Evolutionary conservation across 2,329 filamentous ascomycete genomes (phyloP).

Genomic region (Cytospora leucostoma): DNA sequence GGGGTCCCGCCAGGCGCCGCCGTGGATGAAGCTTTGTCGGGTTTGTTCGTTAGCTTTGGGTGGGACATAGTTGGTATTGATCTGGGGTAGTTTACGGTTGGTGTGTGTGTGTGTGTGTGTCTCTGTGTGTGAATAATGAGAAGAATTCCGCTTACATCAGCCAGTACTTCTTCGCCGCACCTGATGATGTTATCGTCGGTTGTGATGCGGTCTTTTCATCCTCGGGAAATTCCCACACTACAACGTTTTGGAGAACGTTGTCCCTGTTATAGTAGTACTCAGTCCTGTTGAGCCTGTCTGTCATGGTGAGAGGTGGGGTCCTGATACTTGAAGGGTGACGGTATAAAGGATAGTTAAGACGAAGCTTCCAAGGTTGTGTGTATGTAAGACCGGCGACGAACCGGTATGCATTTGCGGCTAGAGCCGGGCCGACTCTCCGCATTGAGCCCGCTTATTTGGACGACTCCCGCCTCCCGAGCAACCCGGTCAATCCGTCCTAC

Average conservation of each 20-base stretch:
- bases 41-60: not conserved
- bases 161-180: constrained; percentile 24
- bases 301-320: constrained; percentile 2
- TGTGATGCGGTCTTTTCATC: constrained; percentile 1
- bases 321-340: not conserved
- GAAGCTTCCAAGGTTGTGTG: too few relatives aligned
- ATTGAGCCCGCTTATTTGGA: constrained; percentile 22
- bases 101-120: too few relatives aligned
- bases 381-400: not conserved
- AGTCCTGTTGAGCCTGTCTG: constrained; percentile 22
- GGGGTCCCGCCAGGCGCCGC: constrained; percentile 65
- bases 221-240: constrained; percentile 27
- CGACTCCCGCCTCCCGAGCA: constrained; percentile 21
- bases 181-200: not conserved
- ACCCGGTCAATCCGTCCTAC: constrained; percentile 9
- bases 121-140: not conserved
- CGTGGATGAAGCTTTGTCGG: constrained; percentile 55
- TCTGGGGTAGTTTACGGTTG: too few relatives aligned
- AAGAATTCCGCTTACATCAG: constrained; percentile 20
- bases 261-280: constrained; percentile 24
- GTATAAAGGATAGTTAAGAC: too few relatives aligned
- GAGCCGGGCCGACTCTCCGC: constrained; percentile 12
- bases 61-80: too few relatives aligned
- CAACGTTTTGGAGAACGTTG: constrained; percentile 26
- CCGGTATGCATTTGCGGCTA: constrained; percentile 7